Evolutionary conservation across 257 asterid species (phyloP).

Genomic region (Primulina tabacum): DNA sequence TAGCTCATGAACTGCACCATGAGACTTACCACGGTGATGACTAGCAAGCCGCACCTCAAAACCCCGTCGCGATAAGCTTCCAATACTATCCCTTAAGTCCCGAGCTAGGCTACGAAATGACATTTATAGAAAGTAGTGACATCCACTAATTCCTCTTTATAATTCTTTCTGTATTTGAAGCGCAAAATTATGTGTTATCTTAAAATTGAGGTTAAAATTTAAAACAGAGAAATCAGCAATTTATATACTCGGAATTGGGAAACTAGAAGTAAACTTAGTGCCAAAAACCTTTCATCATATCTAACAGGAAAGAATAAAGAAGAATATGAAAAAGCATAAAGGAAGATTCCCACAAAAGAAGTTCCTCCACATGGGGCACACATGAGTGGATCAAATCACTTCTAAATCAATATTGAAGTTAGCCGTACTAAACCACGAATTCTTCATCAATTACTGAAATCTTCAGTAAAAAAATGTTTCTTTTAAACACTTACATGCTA

Average conservation of each 20-base stretch:
- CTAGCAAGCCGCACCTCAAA: conserved; percentile 55
- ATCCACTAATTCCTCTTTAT: conserved; percentile 14
- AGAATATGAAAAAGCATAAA: conserved; percentile 58
- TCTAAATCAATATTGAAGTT: conserved; percentile 15
- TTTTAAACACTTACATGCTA: background rate
- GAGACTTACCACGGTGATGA: conserved; percentile 58
- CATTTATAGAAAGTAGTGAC: conserved; percentile 36
- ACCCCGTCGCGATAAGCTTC: conserved; percentile 72
- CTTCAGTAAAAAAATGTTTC: background rate
- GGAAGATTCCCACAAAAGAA: conserved; percentile 76
- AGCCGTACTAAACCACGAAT: conserved; percentile 14
- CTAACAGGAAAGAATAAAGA: conserved; percentile 58
- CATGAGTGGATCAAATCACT: conserved; percentile 41
- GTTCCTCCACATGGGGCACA: conserved; percentile 46
- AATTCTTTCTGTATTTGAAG: conserved; percentile 25
- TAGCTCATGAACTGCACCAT: conserved; percentile 73
- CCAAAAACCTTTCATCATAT: conserved; percentile 32
- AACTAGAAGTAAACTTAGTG: conserved; percentile 26
- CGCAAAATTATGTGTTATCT: conserved; percentile 13
- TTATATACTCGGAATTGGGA: conserved; percentile 16
- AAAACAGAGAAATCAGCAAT: conserved; percentile 17
- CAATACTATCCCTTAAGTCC: conserved; percentile 76
- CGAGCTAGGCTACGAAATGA: conserved; percentile 83
- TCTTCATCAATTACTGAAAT: conserved; percentile 15
- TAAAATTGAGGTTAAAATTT: conserved; percentile 19